phyloP scores from a whole-genome alignment of 2,329 filamentous ascomycete species.

The Penicillium vulpinum region DNA sequence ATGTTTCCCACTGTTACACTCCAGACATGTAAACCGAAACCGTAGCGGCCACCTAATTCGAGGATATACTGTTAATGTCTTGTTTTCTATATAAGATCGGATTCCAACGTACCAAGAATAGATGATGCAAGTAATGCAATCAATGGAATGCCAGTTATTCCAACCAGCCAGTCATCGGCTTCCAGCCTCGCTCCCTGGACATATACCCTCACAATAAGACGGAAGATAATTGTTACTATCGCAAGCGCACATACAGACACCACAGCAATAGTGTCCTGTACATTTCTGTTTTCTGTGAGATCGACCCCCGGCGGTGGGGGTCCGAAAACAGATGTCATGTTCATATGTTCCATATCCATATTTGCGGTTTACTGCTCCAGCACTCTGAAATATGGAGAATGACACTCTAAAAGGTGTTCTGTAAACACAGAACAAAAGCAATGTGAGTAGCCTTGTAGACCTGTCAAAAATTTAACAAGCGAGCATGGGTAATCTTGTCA shows the following conservation, averaged over 20 bases:
- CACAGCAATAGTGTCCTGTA: conserved; percentile 12
- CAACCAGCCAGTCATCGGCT: conserved; percentile 17
- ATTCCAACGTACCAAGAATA: not conserved
- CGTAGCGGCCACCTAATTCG: conserved; percentile 1
- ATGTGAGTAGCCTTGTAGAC: too few species aligned
- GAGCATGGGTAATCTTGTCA: not conserved
- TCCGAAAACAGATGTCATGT: conserved; percentile 12
- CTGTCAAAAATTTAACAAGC: too few species aligned
- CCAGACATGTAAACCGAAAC: conserved; percentile 7
- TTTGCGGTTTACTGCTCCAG: not conserved
- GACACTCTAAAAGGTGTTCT: not conserved
- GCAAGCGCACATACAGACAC: conserved; percentile 11
- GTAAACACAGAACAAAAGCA: not conserved
- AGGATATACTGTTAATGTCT: not conserved
- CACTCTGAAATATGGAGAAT: not conserved
- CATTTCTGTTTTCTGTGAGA: conserved; percentile 3
- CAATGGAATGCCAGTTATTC: conserved; percentile 4
- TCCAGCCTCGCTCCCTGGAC: conserved; percentile 8
- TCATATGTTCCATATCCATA: conserved; percentile 8
- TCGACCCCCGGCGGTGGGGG: conserved; percentile 11
- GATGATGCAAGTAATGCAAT: not conserved
- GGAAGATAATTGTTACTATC: conserved; percentile 7
- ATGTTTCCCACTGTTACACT: conserved; percentile 6
- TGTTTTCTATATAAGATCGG: not conserved
- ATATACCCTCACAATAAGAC: conserved; percentile 10